Base-by-base conservation (phyloP, 441 rosid species). In the Pelargonium australe region DNA sequence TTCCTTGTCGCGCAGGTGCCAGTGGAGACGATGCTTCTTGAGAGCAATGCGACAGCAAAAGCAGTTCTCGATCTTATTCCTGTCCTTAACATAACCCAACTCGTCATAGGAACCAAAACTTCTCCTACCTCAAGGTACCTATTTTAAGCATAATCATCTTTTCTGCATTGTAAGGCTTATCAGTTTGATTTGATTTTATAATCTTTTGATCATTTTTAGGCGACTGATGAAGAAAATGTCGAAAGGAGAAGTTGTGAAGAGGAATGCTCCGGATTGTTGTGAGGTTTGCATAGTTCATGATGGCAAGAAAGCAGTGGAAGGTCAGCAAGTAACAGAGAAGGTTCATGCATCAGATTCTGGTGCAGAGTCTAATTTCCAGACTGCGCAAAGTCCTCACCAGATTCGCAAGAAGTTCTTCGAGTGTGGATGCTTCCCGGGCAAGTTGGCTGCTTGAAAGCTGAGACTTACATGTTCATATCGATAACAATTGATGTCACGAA, bases 21-120 rank as follows among this genome's bases (percentile, higher is more conserved):
- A 6, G 89, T 80, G 55, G 94, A 88, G 69, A 85, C 88, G 13
- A 71, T 83, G 82, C 80, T 88, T 12, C 66, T 88, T 40, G 88
- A 88, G 78, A 80, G 85, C 77, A 72, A 67, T 19, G 72, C 60
- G 63, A 76, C 76, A 2, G 77, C 80, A n/a, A 80, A 85, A 79
- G 83, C 90, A 44, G 72, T 88, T 69, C 77, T 85, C n/a, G 84
- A 82, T 58, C 87, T 88, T 41, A 88, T 88, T 41, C 81, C 94
- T 47, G 85, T 86, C 60, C 84, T 85, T 68, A 85, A 86, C 75
- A 80, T 88, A 40, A 79, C 83, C 53, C 74, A 69, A 64, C 86
- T 88, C 44, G 85, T 88, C 75, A 79, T 88, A 12, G 90, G 94
- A 75, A 66, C 79, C 8, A 84, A 81, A 57, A 60, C 67, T 8